Base-by-base conservation (phyloP, 495 filamentous ascomycete species). In the Halenospora varia region DNA sequence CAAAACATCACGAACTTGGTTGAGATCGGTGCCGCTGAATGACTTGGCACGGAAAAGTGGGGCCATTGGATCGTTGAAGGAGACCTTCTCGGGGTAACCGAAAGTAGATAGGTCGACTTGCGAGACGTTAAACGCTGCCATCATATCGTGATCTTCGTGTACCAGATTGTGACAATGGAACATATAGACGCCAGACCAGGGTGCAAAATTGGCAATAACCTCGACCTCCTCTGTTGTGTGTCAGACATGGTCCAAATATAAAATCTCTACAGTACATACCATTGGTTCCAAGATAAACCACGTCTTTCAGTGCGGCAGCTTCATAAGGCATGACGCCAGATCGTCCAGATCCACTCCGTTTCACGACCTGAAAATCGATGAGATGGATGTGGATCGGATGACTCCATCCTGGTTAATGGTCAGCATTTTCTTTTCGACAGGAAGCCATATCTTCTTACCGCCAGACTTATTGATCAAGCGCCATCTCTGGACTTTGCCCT, bases 111-210 rank as follows among this genome's bases (percentile, higher is more conserved):
- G 66, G n/a, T 59, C 67, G 23, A 51, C 20, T 10, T 51, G 9
- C 6, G 77, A 75, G 35, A 82, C 74, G 57, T 84, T 84, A 64
- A 84, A 82, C 13, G 79, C 81, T 0, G 72, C 79, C 81, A 83
- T 82, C 82, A 83, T 83, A 55, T 80, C 80, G 62, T 83, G 71
- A 59, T 82, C 82, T 58, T 83, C 82, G 59, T 83, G 82, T 48
- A 83, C 71, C 23, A 82, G 64, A 55, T 83, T 83, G 63, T 84
- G 81, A 70, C 77, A 80, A 55, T 78, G 76, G 60, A 78, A 78
- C 78, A 78, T 81, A 66, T 82, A 82, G 11, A 81, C 66, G 3
- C 80, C 80, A 10, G 77, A 73, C 73, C 76, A 81, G 0, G 80
- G 80, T 0, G 72, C 74, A 54, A 77, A 82, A 39, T 75, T 71